phyloP scores from a whole-genome alignment of 768 basidiomycete genomes.

The Serendipita sp. region DNA sequence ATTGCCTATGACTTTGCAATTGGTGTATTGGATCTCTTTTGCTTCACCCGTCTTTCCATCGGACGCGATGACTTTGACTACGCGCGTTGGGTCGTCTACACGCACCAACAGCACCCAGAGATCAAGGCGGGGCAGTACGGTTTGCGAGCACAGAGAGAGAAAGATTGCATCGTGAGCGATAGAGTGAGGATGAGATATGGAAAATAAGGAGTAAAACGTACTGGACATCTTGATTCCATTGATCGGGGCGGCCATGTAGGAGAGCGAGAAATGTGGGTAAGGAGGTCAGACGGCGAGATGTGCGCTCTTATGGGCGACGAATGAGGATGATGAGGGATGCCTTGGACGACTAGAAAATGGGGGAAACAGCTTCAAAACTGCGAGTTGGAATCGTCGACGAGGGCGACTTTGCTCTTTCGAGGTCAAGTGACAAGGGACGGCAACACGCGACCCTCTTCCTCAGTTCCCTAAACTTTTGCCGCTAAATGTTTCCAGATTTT shows the following conservation, averaged over 20 bases:
- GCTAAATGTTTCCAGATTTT: too few relatives aligned
- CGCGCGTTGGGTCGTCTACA: conserved; percentile 84
- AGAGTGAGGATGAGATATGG: conserved; percentile 12
- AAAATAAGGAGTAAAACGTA: conserved; percentile 28
- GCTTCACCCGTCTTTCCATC: conserved; percentile 88
- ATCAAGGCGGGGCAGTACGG: conserved; percentile 35
- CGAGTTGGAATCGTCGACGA: too few relatives aligned
- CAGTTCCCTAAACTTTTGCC: too few relatives aligned
- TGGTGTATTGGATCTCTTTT: conserved; percentile 82
- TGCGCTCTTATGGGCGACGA: too few relatives aligned
- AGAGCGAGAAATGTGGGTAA: not conserved
- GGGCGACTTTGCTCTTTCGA: too few relatives aligned
- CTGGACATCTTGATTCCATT: conserved; percentile 79
- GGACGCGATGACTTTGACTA: conserved; percentile 88
- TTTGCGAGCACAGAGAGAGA: conserved; percentile 9
- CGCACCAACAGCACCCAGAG: conserved; percentile 10
- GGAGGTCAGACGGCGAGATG: not conserved
- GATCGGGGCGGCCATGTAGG: conserved; percentile 40
- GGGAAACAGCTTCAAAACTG: too few relatives aligned
- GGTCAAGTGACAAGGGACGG: too few relatives aligned
- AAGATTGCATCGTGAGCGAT: conserved; percentile 20
- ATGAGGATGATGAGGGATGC: too few relatives aligned
- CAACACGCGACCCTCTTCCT: too few relatives aligned
- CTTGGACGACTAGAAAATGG: too few relatives aligned
- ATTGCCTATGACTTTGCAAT: conserved; percentile 96